Base-by-base conservation (phyloP, 306 rosid species). In the Lablab purpureus region DNA sequence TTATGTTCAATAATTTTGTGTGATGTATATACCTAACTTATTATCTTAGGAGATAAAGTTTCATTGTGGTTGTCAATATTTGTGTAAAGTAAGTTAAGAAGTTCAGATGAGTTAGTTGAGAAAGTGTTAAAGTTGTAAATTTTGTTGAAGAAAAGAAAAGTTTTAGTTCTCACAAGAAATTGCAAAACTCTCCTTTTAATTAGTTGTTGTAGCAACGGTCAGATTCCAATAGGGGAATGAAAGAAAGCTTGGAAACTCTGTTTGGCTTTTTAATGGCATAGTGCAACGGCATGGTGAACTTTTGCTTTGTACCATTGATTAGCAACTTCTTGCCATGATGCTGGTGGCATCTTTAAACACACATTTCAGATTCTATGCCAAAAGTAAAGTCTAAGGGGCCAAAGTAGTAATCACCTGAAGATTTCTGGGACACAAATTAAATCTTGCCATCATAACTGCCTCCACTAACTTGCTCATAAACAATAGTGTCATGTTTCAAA, bases 171-270 rank as follows among this genome's bases (percentile, higher is more conserved):
- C 17, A 36, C 15, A 32, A 34, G 14, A 60, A 56, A 60, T 36
- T 19, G 4, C 25, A 34, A 64, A 36, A 36, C 68, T 10, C 17
- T 27, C 49, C 36, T 34, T 63, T n/a, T 34, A 65, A 74, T 54
- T 66, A 68, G 56, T 14, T 50, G 50, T 10, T 50, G 28, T 22
- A 22, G 72, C 85, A 86, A 86, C 89, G 89, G 89, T 67, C 50
- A 83, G 43, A 66, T 73, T 75, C 72, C 62, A 79, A 55, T 15
- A 45, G 46, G 17, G 25, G 43, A 32, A 63, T 56, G 55, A 76
- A 58, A 73, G 64, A 63, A 80, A 80, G 73, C 28, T 62, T 2
- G 72, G 62, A 75, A 71, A 66, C 22, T 70, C 45, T 58, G 73
- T 79, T 82, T 54, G 43, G 71, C 84, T 86, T 80, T 84, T 69